These are phyloP conservation scores for Chlamydomonas sphaeroides DNA, from an alignment of 139 green algal genomes.

Conservation along the genomic window DNA sequence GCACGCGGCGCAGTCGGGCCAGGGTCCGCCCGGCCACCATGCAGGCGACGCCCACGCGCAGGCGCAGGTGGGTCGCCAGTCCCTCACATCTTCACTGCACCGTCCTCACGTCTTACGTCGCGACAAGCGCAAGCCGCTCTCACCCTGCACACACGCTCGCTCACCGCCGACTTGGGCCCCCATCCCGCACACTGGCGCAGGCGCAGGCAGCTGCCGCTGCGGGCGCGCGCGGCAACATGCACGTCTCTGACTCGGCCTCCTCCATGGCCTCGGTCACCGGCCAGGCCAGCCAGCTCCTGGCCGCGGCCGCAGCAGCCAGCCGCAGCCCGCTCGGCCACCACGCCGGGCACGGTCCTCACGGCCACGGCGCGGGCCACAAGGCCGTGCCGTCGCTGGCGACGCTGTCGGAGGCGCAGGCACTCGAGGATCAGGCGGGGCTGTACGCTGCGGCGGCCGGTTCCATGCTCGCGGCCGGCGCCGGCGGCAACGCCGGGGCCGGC, in stretches of 20 bases:
- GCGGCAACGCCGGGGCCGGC: conserved; percentile 34
- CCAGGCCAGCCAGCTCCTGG: conserved; percentile 12
- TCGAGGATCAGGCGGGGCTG: conserved; percentile 40
- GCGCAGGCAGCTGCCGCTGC: background rate
- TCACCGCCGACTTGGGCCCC: too few species aligned
- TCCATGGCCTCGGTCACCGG: conserved; percentile 46
- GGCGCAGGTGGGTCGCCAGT: too few species aligned
- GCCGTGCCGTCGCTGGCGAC: conserved; percentile 4
- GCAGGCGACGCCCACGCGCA: too few species aligned
- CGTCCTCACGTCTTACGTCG: too few species aligned
- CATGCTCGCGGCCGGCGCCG: conserved; percentile 18
- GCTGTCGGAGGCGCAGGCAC: conserved; percentile 32
- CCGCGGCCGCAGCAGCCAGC: conserved; percentile 15
- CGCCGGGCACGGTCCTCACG: background rate
- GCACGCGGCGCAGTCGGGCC: too few species aligned
- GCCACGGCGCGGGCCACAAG: background rate
- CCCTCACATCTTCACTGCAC: too few species aligned
- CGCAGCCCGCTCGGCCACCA: conserved; percentile 4
- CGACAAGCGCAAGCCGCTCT: too few species aligned
- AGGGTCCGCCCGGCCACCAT: too few species aligned
- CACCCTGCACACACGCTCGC: too few species aligned
- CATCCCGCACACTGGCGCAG: too few species aligned
- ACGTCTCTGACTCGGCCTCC: conserved; percentile 59
- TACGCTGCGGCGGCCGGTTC: conserved; percentile 19
- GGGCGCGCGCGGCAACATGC: conserved; percentile 28